These are phyloP conservation scores for Moniliophthora roreri DNA, from an alignment of 1,284 basidiomycete species.

Conservation along the genomic window DNA sequence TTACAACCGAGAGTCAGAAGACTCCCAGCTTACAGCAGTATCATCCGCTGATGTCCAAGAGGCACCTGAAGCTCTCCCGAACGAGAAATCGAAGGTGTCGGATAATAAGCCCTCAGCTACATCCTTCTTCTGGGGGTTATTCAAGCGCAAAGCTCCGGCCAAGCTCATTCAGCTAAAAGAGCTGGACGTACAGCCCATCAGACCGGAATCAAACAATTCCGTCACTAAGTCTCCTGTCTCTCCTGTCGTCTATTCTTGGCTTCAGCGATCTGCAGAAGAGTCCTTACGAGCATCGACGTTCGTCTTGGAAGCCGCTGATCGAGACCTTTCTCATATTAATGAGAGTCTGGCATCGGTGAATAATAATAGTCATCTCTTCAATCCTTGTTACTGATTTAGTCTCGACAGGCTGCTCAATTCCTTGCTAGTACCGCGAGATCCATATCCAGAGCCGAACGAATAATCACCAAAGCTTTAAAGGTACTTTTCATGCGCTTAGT, in stretches of 20 bases:
- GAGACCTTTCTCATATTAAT: conserved; percentile 44
- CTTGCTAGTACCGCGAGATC: background rate
- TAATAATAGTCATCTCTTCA: background rate
- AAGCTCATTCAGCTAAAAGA: too few species aligned
- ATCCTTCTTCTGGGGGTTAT: conserved; percentile 59
- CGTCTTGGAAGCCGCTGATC: conserved; percentile 48
- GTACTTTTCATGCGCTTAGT: background rate
- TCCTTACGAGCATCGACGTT: conserved; percentile 41
- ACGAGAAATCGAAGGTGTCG: conserved; percentile 25
- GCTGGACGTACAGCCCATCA: too few species aligned
- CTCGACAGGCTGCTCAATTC: conserved; percentile 7
- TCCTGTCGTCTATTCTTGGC: background rate
- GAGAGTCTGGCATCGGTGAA: conserved; percentile 12
- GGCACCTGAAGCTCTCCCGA: conserved; percentile 18
- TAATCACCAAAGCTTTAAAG: conserved; percentile 3
- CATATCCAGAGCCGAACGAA: conserved; percentile 5
- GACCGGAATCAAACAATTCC: background rate
- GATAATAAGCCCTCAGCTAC: conserved; percentile 19
- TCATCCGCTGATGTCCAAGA: conserved; percentile 20
- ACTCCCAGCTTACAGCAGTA: conserved; percentile 53
- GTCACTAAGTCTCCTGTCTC: background rate
- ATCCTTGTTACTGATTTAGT: background rate
- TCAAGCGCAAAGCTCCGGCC: conserved; percentile 39
- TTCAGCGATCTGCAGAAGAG: conserved; percentile 12
- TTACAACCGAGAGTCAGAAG: conserved; percentile 50